Base-by-base conservation (phyloP, 306 rosid genomes). In the Mimosa pudica region DNA sequence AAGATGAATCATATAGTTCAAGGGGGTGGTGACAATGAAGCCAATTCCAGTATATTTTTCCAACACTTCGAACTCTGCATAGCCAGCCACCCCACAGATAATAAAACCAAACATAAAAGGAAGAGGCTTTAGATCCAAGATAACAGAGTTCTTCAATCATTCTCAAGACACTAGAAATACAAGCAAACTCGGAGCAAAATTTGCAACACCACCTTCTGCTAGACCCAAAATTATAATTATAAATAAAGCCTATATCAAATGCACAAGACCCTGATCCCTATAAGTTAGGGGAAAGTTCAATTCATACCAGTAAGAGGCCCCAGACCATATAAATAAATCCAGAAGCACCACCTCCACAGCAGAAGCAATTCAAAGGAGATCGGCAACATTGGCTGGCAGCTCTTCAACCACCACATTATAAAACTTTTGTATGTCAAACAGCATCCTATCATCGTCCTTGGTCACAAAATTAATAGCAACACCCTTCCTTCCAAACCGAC, bases 401-500 rank as follows among this genome's bases (percentile, higher is more conserved):
- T 88, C 94, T 84, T 88, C 94, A 58, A 90, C 57, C 55, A 86
- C 84, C 60, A 90, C 93, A 73, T 87, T 85, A 44, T 87, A 89
- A 60, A 89, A 89, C 91, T 73, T 89, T 82, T 84, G 91, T 73
- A 90, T 90, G 80, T 86, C 94, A 54, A 48, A 81, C 83, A 90
- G 79, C 92, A 88, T 90, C 84, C 87, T 85, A 2, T 86, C 94
- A 48, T 86, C 94, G 14, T 86, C 94, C 84, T 13, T 66, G 73
- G 90, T 88, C 74, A 89, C 93, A n/a, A 89, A 89, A 77, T 87
- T 89, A 69, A 89, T 89, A 67, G 91, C 93, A 75, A 90, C 93
- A 80, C 93, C 93, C 90, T 89, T 89, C 75, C 93, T 83, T 14
- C 93, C 93, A 57, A 85, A 89, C 69, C 93, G 82, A 30, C 93